Evolutionary conservation across 257 asterid genomes (phyloP), one percentile per base, ranked within the genome.

Genomic region (Solanum paucissectum): DNA sequence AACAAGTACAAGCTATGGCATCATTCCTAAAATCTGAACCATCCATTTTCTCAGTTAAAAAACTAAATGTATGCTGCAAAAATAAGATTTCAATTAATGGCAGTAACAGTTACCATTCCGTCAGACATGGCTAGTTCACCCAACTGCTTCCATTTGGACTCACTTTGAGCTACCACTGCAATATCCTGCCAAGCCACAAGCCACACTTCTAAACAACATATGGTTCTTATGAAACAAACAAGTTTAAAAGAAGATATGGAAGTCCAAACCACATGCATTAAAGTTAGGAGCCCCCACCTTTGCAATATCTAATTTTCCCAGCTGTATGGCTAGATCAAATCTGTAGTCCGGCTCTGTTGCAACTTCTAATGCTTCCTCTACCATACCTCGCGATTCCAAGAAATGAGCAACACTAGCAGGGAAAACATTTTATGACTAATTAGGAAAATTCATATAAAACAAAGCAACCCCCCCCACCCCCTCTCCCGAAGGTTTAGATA

Each of bases 331-430:
- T 49, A 97, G 91, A 90, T 97, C 99, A 93, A 97, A 97, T 94
- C 96, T 94, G 94, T 97, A 96, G 88, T 96, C 99, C n/a, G 98
- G 95, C 83, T 97, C 99, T 77, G 98, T 95, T 64, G 99, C 99
- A 88, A 97, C 94, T 91, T 94, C 96, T 77, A 97, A 90, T 86
- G 99, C 99, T 76, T 96, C 98, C 91, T 92, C 98, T 86, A 93
- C 90, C 98, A 96, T 97, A 83, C 97, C 99, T 58, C 99, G 96
- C 33, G 99, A 97, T 89, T 97, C 99, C 95, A 96, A 91, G 94
- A 96, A 96, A 87, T 86, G 98, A 55, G 98, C 99, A 88, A 96
- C 99, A 92, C 99, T 96, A 87, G 81, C 71, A 49, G 83, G 77
- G 71, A 74, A 25, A 52, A 32, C 21, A 86, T 73, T 74, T n/a